Conservation (phyloP, 2,329 filamentous ascomycete species). For the Talaromyces amestolkiae region DNA sequence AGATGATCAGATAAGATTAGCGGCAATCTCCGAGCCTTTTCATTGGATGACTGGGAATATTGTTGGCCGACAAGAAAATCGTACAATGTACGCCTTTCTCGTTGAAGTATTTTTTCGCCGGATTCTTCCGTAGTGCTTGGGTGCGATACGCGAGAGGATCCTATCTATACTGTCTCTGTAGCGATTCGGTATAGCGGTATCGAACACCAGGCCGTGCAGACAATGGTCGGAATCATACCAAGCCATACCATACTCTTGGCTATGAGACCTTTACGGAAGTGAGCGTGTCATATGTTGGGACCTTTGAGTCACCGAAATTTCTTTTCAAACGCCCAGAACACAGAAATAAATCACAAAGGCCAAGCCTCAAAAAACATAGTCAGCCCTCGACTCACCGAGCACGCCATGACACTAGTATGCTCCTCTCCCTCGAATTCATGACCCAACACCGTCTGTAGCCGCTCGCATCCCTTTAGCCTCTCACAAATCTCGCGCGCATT, state of each 20-base stretch:
- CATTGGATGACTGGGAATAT: not conserved
- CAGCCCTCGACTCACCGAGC: not conserved
- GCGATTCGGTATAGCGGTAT: too few relatives aligned
- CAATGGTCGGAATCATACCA: too few relatives aligned
- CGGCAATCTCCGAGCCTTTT: not conserved
- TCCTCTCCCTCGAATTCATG: not conserved
- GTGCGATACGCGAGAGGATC: too few relatives aligned
- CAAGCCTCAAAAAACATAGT: not conserved
- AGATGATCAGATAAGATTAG: not conserved
- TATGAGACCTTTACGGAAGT: too few relatives aligned
- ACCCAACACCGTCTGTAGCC: not conserved
- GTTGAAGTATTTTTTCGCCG: not conserved
- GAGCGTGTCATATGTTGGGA: not conserved
- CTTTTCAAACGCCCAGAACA: too few relatives aligned
- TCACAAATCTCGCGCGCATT: not conserved
- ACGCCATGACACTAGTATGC: not conserved
- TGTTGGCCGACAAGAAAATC: not conserved
- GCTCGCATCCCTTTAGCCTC: not conserved
- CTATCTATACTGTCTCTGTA: too few relatives aligned
- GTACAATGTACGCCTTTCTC: not conserved
- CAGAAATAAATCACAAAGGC: too few relatives aligned
- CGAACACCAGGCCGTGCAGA: too few relatives aligned
- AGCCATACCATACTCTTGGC: too few relatives aligned
- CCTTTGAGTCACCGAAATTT: too few relatives aligned
- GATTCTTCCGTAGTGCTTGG: not conserved